A percentile compares a stretch with the other conserved stretches of the same genome.
Conservation (phyloP, 2,329 filamentous ascomycete species). For the Ramularia endophylla region DNA sequence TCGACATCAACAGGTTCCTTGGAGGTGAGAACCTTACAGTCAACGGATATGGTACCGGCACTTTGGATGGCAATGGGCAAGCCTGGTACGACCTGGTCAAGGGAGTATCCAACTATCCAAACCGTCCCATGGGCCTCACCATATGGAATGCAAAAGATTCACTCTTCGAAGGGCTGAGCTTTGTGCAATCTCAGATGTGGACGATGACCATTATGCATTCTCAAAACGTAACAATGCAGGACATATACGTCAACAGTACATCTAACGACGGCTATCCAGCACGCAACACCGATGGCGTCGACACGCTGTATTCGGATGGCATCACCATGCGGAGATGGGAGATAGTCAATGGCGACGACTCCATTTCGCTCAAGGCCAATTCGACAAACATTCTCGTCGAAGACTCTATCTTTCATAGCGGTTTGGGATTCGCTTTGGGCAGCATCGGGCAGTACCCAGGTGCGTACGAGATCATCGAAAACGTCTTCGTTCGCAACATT, state of each 20-base stretch:
- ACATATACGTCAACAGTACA: slow-evolving; percentile 50
- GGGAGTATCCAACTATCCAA: slow-evolving; percentile 27
- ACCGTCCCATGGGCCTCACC: slow-evolving; percentile 48
- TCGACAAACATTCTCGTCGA: slow-evolving; percentile 47
- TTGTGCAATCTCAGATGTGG: slow-evolving; percentile 55
- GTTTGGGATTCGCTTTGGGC: slow-evolving; percentile 50
- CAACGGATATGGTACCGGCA: slow-evolving; percentile 47
- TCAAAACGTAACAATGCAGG: slow-evolving; percentile 41
- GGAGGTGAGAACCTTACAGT: slow-evolving; percentile 48
- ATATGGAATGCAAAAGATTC: slow-evolving; percentile 45
- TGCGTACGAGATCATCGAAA: slow-evolving; percentile 44
- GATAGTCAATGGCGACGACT: slow-evolving; percentile 49
- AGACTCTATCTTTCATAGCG: slow-evolving; percentile 44
- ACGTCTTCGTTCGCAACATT: slow-evolving; percentile 45
- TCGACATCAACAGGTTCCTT: too few relatives aligned
- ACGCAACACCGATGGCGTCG: slow-evolving; percentile 45
- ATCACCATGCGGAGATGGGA: slow-evolving; percentile 46
- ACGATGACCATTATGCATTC: slow-evolving; percentile 47
- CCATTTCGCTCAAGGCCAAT: slow-evolving; percentile 43
- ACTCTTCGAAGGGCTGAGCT: slow-evolving; percentile 42
- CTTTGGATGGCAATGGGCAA: slow-evolving; percentile 54
- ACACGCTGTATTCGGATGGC: slow-evolving; percentile 48
- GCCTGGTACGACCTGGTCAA: slow-evolving; percentile 48
- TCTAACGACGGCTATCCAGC: slow-evolving; percentile 16
- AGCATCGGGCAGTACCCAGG: slow-evolving; percentile 7